These are phyloP conservation scores for Trichoderma sp. DNA, from an alignment of 2,329 filamentous ascomycete species.

Conservation along the genomic window DNA sequence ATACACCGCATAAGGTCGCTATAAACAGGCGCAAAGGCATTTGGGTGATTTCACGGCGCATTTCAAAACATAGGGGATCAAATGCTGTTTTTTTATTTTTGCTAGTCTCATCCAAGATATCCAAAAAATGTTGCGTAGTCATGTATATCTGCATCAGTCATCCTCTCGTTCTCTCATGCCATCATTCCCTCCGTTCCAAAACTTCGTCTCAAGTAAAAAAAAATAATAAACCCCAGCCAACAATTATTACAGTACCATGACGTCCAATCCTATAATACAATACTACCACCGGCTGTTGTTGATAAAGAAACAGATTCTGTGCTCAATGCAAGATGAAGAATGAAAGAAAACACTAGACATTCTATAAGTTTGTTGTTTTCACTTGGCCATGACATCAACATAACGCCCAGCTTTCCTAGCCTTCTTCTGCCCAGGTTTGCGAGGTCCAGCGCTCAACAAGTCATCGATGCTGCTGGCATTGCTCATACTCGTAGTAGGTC, in stretches of 20 bases:
- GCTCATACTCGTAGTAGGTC: slow-evolving; percentile 80
- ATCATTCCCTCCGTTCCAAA: background rate
- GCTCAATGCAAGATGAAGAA: slow-evolving; percentile 15
- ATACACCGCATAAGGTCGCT: slow-evolving; percentile 36
- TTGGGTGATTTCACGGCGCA: background rate
- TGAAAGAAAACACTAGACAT: slow-evolving; percentile 17
- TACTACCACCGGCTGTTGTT: background rate
- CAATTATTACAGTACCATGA: slow-evolving; percentile 10
- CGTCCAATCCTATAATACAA: slow-evolving; percentile 21
- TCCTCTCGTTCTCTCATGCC: slow-evolving; percentile 5
- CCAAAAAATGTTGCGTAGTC: slow-evolving; percentile 10
- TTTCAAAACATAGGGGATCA: background rate
- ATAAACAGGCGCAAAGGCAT: background rate
- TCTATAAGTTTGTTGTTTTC: slow-evolving; percentile 25
- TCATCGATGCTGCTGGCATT: slow-evolving; percentile 96
- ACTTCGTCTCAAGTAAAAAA: background rate
- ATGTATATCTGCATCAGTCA: slow-evolving; percentile 17
- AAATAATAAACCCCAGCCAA: background rate
- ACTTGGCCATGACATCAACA: slow-evolving; percentile 92
- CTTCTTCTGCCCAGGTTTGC: slow-evolving; percentile 67
- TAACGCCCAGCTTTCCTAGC: slow-evolving; percentile 84
- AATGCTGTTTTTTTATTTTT: slow-evolving; percentile 6
- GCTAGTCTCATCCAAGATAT: slow-evolving; percentile 11
- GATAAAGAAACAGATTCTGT: background rate
- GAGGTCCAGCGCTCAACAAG: slow-evolving; percentile 72